phyloP scores from a whole-genome alignment of 495 filamentous ascomycete genomes.

The Penicillium lagena region DNA sequence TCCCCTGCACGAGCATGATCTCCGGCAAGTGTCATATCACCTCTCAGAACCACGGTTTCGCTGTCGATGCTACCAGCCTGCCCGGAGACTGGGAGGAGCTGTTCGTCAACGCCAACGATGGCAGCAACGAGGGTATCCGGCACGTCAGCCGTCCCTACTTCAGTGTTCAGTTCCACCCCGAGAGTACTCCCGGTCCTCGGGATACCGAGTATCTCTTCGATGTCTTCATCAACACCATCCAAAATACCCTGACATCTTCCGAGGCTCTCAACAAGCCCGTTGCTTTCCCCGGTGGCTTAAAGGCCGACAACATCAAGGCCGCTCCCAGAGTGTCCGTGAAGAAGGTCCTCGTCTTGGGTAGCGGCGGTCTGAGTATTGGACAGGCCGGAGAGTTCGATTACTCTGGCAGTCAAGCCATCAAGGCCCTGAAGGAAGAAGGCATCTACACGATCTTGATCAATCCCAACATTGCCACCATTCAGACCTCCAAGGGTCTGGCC shows the following conservation, averaged over 20 bases:
- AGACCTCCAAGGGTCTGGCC: slow-evolving; percentile 90
- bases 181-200: slow-evolving; percentile 91
- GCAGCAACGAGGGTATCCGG: slow-evolving; percentile 94
- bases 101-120: slow-evolving; percentile 96
- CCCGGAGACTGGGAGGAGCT: slow-evolving; percentile 81
- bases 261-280: slow-evolving; percentile 63
- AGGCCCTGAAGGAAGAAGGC: slow-evolving; percentile 94
- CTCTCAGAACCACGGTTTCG: slow-evolving; percentile 95
- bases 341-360: slow-evolving; percentile 96
- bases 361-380: slow-evolving; percentile 93
- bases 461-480: slow-evolving; percentile 97
- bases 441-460: slow-evolving; percentile 96
- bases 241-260: slow-evolving; percentile 53
- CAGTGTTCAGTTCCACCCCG: slow-evolving; percentile 98
- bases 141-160: slow-evolving; percentile 83
- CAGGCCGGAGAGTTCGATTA: slow-evolving; percentile 99
- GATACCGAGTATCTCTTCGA: slow-evolving; percentile 97
- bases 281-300: slow-evolving; percentile 75
- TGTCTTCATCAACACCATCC: slow-evolving; percentile 84
- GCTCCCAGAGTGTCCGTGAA: slow-evolving; percentile 77
- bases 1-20: slow-evolving; percentile 90
- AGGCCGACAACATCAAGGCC: slow-evolving; percentile 66
- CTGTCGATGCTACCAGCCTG: slow-evolving; percentile 73
- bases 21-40: slow-evolving; percentile 97
- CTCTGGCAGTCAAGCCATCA: slow-evolving; percentile 86